A percentile compares a stretch with the other conserved stretches of the same genome.
Evolutionary conservation across 225 moss, liverwort and hornwort species (phyloP).

Genomic region (Pleurozium schreberi): DNA sequence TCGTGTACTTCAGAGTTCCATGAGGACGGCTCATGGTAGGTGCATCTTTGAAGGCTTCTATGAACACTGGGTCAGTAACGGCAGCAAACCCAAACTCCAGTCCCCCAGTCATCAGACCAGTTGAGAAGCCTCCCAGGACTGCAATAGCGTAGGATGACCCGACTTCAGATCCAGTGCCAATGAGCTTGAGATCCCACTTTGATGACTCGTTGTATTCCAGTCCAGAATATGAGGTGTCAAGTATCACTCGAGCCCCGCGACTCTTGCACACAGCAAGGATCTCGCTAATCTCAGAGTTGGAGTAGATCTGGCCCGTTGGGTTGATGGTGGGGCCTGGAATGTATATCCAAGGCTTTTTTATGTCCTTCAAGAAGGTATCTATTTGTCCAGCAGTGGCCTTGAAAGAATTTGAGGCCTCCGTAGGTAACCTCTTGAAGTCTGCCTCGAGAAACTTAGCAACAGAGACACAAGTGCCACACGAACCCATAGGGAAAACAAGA

Average conservation of each 20-base stretch:
- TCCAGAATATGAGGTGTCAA: constrained; percentile 82
- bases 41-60: constrained; percentile 81
- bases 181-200: constrained; percentile 55
- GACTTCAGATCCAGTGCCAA: constrained; percentile 2
- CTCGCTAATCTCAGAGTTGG: constrained; percentile 51
- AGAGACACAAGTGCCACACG: constrained; percentile 61
- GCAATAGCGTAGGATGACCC: constrained; percentile 45
- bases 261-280: constrained; percentile 60
- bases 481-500: constrained; percentile 78
- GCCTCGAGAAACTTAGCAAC: constrained; percentile 79
- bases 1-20: constrained; percentile 80
- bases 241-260: constrained; percentile 63
- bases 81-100: constrained; percentile 90
- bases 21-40: constrained; percentile 83
- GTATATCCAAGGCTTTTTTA: constrained; percentile 77
- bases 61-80: constrained; percentile 48
- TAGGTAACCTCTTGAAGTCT: constrained; percentile 47
- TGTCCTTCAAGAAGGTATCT: constrained; percentile 38
- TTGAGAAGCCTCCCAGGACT: constrained; percentile 71
- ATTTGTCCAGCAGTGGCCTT: constrained; percentile 46
- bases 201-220: constrained; percentile 47
- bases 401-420: constrained; percentile 41
- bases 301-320: constrained; percentile 71
- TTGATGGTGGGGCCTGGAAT: constrained; percentile 77
- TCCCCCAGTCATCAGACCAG: constrained; percentile 73